Percentiles rank a stretch among this genome's conserved stretches.
Conservation (phyloP, 768 basidiomycete genomes). For the Hygrophoropsis aurantiaca region DNA sequence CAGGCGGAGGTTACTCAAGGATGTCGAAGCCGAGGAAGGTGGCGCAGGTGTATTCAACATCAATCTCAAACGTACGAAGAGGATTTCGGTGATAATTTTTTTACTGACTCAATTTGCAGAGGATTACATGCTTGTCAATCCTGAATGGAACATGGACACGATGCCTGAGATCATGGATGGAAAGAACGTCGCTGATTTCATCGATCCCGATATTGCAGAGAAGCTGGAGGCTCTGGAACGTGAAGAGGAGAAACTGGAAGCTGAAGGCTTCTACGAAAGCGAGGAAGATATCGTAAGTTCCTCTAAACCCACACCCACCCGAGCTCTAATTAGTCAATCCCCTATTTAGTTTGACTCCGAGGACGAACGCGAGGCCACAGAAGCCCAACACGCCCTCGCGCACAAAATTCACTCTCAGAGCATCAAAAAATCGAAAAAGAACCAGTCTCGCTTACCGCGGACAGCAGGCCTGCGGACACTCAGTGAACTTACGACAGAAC, state of each 20-base stretch:
- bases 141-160: conserved; percentile 92
- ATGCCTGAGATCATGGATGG: conserved; percentile 99
- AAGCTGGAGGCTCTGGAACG: conserved; percentile 96
- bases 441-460: conserved; percentile 74
- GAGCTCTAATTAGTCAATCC: conserved; percentile 1
- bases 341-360: conserved; percentile 50
- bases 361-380: conserved; percentile 77
- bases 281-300: conserved; percentile 79
- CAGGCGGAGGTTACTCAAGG: conserved; percentile 70
- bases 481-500: conserved; percentile 71
- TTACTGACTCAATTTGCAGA: conserved; percentile 47
- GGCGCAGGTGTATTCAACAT: conserved; percentile 91
- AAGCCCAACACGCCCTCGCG: conserved; percentile 55
- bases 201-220: conserved; percentile 95
- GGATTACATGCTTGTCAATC: conserved; percentile 84
- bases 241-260: conserved; percentile 92
- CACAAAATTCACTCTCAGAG: conserved; percentile 73
- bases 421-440: conserved; percentile 86
- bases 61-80: conserved; percentile 78
- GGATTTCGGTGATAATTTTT: neutral
- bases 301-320: neutral
- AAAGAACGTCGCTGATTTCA: conserved; percentile 98
- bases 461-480: conserved; percentile 67
- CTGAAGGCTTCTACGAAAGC: conserved; percentile 92
- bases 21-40: conserved; percentile 83